phyloP scores from a whole-genome alignment of 148 eudicot species.

The Rheum nobile region DNA sequence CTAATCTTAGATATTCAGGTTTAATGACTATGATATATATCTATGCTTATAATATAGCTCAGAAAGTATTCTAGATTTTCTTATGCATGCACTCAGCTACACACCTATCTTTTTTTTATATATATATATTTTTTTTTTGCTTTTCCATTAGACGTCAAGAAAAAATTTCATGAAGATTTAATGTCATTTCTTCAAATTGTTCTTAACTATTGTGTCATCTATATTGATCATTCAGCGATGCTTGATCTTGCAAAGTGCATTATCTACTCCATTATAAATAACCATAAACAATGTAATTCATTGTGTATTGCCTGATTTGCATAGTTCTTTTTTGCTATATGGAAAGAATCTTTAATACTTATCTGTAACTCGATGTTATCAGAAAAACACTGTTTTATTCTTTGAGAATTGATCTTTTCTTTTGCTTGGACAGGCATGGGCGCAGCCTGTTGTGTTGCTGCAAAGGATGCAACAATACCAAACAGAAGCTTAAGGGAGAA shows the following conservation, averaged over 20 bases:
- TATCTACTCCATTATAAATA: neutral
- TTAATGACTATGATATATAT: neutral
- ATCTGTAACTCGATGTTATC: neutral
- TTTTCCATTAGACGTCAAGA: neutral
- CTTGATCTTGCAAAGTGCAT: neutral
- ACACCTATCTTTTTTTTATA: neutral
- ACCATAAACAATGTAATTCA: neutral
- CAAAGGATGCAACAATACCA: constrained; percentile 23
- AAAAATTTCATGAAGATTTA: neutral
- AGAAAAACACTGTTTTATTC: neutral
- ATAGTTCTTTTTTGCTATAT: neutral
- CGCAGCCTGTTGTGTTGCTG: constrained; percentile 47
- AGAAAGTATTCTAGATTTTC: neutral
- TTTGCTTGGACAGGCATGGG: constrained; percentile 25
- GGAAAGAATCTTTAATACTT: neutral
- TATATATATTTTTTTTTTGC: neutral
- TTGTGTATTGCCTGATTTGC: neutral
- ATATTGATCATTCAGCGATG: neutral
- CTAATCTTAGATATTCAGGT: neutral
- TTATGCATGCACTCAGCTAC: neutral
- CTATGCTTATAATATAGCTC: neutral
- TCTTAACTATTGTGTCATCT: neutral
- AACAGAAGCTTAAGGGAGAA: constrained; percentile 21
- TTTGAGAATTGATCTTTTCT: neutral
- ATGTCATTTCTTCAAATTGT: neutral